phyloP scores from a whole-genome alignment of 441 rosid species.

The Erodium chrysanthum region DNA sequence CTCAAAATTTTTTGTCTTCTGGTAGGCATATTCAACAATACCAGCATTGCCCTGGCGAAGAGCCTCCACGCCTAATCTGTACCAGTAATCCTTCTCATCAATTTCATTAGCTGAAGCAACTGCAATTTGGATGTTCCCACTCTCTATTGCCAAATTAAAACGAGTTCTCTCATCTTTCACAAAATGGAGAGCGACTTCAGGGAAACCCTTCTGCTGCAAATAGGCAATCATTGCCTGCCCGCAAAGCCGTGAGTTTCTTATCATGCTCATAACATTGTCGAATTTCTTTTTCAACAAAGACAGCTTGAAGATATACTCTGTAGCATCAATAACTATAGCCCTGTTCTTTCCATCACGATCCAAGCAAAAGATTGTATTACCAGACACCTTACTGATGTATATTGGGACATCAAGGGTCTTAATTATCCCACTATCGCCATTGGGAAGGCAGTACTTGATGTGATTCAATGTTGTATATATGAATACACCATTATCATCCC shows the following conservation, averaged over 20 bases:
- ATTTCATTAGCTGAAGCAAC: conserved; percentile 87
- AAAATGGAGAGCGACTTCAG: conserved; percentile 89
- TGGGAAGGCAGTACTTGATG: conserved; percentile 77
- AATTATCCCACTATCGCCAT: conserved; percentile 77
- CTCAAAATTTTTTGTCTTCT: conserved; percentile 83
- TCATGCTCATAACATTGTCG: conserved; percentile 89
- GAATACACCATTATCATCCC: conserved; percentile 82
- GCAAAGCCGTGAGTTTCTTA: conserved; percentile 76
- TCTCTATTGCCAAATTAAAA: conserved; percentile 79
- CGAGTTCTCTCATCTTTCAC: conserved; percentile 86
- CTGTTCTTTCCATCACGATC: conserved; percentile 78
- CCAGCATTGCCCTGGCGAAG: conserved; percentile 87
- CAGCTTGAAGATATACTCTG: conserved; percentile 77
- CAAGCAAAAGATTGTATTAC: conserved; percentile 58
- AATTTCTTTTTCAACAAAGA: conserved; percentile 57
- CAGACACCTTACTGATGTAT: conserved; percentile 68
- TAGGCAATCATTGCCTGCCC: conserved; percentile 93
- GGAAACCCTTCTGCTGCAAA: conserved; percentile 86
- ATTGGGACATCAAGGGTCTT: conserved; percentile 70
- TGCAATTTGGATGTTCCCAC: conserved; percentile 81
- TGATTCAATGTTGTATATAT: conserved; percentile 72
- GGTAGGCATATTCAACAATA: conserved; percentile 86
- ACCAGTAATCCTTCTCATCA: conserved; percentile 89
- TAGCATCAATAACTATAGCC: conserved; percentile 56
- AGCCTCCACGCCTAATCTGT: conserved; percentile 83